Percentiles rank a stretch among this genome's conserved stretches.
These are phyloP conservation scores for Brassica juncea DNA, from an alignment of 345 rosid genomes.

Conservation along the genomic window DNA sequence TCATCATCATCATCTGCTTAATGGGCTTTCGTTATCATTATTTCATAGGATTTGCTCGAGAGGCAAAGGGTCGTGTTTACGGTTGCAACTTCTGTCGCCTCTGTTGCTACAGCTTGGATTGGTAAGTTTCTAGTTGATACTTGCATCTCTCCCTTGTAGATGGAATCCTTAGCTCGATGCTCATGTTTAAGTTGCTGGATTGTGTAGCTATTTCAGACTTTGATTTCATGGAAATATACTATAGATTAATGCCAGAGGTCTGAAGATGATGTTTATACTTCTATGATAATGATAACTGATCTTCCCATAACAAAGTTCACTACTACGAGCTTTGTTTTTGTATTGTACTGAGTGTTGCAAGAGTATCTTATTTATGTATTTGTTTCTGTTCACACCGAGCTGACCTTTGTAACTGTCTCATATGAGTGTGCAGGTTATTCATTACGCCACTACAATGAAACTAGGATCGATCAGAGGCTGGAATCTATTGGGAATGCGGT, in stretches of 20 bases:
- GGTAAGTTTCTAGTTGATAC: slow-evolving; percentile 50
- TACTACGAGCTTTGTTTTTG: background rate
- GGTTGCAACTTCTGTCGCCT: slow-evolving; percentile 85
- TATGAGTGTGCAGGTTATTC: slow-evolving; percentile 58
- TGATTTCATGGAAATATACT: background rate
- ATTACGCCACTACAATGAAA: slow-evolving; percentile 55
- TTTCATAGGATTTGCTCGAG: slow-evolving; percentile 75
- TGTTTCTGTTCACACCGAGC: slow-evolving; percentile 9
- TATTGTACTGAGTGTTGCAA: background rate
- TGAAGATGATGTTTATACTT: background rate
- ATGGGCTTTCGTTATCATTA: background rate
- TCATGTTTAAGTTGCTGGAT: background rate
- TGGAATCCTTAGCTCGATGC: too few species aligned
- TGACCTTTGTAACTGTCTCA: background rate
- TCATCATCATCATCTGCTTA: background rate
- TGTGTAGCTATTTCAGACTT: background rate
- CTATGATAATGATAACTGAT: background rate
- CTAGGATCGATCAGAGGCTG: slow-evolving; percentile 64
- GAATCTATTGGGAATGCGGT: slow-evolving; percentile 71
- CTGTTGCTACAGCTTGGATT: slow-evolving; percentile 88
- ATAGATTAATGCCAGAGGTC: background rate
- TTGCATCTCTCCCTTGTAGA: slow-evolving; percentile 10
- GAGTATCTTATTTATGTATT: background rate
- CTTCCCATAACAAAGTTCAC: background rate
- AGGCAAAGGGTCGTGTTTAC: slow-evolving; percentile 86